Conservation (phyloP, 768 basidiomycete species). For the Symmetrospora coprosmae region DNA sequence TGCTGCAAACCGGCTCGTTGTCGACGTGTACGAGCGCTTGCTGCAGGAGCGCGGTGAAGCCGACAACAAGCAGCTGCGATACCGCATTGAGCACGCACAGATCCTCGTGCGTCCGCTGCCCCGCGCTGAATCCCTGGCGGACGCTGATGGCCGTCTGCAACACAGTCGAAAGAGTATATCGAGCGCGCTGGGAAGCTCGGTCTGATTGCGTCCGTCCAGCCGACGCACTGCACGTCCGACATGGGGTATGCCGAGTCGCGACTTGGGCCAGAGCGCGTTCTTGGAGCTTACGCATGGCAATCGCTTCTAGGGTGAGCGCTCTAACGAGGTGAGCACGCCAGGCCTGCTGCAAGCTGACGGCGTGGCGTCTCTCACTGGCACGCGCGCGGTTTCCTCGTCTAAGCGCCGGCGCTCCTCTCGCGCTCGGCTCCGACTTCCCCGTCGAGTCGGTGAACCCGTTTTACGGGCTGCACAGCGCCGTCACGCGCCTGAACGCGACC, state of each 20-base stretch:
- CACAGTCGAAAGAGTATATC: slow-evolving; percentile 48
- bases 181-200: slow-evolving; percentile 56
- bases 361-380: too few species aligned
- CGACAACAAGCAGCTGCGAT: slow-evolving; percentile 40
- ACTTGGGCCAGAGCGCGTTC: slow-evolving; percentile 64
- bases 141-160: not conserved
- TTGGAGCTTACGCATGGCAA: slow-evolving; percentile 79
- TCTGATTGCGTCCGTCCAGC: slow-evolving; percentile 82
- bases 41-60: slow-evolving; percentile 34
- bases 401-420: slow-evolving; percentile 44
- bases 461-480: slow-evolving; percentile 75
- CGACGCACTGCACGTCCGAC: slow-evolving; percentile 74
- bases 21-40: slow-evolving; percentile 67
- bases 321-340: slow-evolving; percentile 52
- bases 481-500: slow-evolving; percentile 50
- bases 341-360: too few species aligned
- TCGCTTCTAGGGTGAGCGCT: slow-evolving; percentile 56
- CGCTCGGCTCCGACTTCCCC: slow-evolving; percentile 87
- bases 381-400: not conserved
- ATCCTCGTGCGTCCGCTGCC: slow-evolving; percentile 44
- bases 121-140: too few species aligned
- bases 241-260: slow-evolving; percentile 84
- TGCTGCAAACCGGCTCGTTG: slow-evolving; percentile 63
- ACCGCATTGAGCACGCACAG: slow-evolving; percentile 85
- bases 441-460: slow-evolving; percentile 82